phyloP scores from a whole-genome alignment of 2,329 filamentous ascomycete species.

The Claviceps pazoutovae region DNA sequence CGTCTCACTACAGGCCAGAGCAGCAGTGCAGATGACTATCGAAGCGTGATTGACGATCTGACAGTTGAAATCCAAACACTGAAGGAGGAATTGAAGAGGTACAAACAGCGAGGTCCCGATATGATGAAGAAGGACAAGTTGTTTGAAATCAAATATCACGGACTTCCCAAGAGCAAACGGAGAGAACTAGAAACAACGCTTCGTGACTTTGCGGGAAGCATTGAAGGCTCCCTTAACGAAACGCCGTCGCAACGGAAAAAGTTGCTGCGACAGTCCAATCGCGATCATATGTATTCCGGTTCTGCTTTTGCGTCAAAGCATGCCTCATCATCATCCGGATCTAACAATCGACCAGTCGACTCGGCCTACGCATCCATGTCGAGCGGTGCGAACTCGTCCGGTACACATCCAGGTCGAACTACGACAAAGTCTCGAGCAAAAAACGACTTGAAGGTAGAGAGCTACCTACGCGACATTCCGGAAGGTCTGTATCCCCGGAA shows the following conservation, averaged over 20 bases:
- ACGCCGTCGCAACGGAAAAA: conserved; percentile 29
- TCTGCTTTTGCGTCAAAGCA: conserved; percentile 35
- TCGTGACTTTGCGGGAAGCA: conserved; percentile 52
- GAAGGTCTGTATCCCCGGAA: conserved; percentile 51
- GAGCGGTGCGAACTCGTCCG: conserved; percentile 31
- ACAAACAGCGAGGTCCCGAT: conserved; percentile 52
- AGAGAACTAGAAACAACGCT: conserved; percentile 62
- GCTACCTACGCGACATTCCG: conserved; percentile 59
- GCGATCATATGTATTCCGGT: conserved; percentile 25
- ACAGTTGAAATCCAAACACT: conserved; percentile 72
- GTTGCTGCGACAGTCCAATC: conserved; percentile 23
- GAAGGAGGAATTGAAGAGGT: conserved; percentile 57
- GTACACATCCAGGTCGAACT: conserved; percentile 24
- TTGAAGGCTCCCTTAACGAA: conserved; percentile 36
- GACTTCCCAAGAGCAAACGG: conserved; percentile 57
- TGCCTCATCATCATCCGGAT: conserved; percentile 36
- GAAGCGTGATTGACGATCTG: conserved; percentile 76
- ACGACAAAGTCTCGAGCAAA: conserved; percentile 22
- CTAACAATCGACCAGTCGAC: conserved; percentile 39
- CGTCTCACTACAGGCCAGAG: conserved; percentile 26
- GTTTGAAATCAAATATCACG: conserved; percentile 72
- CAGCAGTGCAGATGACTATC: conserved; percentile 59
- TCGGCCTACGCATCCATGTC: conserved; percentile 60
- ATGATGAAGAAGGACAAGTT: conserved; percentile 61
- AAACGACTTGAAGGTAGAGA: conserved; percentile 49